Percentiles rank a stretch among this genome's conserved stretches.
These are phyloP conservation scores for Irpex sp. DNA, from an alignment of 1,284 basidiomycete genomes.

Conservation along the genomic window DNA sequence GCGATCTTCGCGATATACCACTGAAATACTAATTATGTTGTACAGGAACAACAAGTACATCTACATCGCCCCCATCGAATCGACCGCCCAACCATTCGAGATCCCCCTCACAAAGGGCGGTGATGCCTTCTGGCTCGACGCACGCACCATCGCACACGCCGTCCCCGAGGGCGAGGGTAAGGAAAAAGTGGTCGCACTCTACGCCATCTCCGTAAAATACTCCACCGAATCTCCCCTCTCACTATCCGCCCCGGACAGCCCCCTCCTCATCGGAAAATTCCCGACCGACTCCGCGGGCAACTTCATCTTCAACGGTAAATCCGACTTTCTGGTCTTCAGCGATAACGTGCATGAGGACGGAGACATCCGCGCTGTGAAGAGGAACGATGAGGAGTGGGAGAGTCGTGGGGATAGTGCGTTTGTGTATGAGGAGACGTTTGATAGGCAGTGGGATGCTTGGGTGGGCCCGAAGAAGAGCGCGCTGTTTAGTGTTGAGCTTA, in stretches of 20 bases:
- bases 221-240: constrained; percentile 28
- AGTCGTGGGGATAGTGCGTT: constrained; percentile 69
- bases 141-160: constrained; percentile 64
- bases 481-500: constrained; percentile 64
- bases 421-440: constrained; percentile 77
- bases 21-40: background rate
- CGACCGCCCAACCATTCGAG: constrained; percentile 42
- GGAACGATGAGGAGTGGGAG: constrained; percentile 69
- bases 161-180: constrained; percentile 48
- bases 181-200: constrained; percentile 49
- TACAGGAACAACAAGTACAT: constrained; percentile 67
- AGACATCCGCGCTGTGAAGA: constrained; percentile 59
- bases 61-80: constrained; percentile 56
- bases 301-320: constrained; percentile 58
- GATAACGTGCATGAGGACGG: constrained; percentile 72
- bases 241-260: constrained; percentile 30
- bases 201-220: constrained; percentile 50
- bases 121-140: constrained; percentile 73
- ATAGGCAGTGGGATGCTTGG: constrained; percentile 92
- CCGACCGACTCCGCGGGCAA: constrained; percentile 64
- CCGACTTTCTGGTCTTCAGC: constrained; percentile 22
- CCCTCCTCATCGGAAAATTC: constrained; percentile 41
- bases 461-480: constrained; percentile 65
- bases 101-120: constrained; percentile 60
- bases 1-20: background rate